Base-by-base conservation (phyloP, 2,329 filamentous ascomycete genomes). In the Monosporascus sp. region DNA sequence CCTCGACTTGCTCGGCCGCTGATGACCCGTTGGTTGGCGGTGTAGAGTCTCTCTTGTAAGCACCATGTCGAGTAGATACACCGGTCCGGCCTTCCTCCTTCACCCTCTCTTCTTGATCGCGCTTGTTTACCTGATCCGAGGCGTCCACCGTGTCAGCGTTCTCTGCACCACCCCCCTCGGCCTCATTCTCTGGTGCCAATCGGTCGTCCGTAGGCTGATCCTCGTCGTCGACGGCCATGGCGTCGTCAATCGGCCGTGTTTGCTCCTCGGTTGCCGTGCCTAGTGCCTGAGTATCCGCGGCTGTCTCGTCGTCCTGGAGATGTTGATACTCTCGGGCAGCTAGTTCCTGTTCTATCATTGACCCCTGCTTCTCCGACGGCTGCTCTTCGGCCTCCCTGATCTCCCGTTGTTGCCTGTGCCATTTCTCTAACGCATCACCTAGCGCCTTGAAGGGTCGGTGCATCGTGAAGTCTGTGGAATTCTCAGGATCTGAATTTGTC, bases 251-350 rank as follows among this genome's bases (percentile, higher is more conserved):
- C 7, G 89, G 86, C 60, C 86, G 86, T 3, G 88, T 88, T 68
- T 97, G 89, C 26, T 99, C 93, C 58, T 96, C 88, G 11, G 84
- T 88, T 5, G 93, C 90, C 40, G 89, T 87, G 37, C 94, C 95
- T 65, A 99, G 81, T 16, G 94, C 94, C 72, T 99, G 94, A 1
- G 91, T 86, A 53, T 97, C 92, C n/a, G 88, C 83, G 51, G 86
- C 80, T 27, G 86, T 82, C 31, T 94, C 82, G 55, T 97, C 90
- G 60, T 97, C 85, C 56, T 88, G 87, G 3, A 97, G 77, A 71
- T 99, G 94, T 73, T 97, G 91, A 66, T 97, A 97, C 66, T 97
- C 91, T n/a, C 82, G 83, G n/a, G 85, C 77, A 55, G 89, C 83
- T 61, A 68, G 74, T 59, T 73, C 71, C 44, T 75, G 68, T 43